These are phyloP conservation scores for Ambrosia trifida DNA, from an alignment of 129 eudicot genomes.

Conservation along the genomic window DNA sequence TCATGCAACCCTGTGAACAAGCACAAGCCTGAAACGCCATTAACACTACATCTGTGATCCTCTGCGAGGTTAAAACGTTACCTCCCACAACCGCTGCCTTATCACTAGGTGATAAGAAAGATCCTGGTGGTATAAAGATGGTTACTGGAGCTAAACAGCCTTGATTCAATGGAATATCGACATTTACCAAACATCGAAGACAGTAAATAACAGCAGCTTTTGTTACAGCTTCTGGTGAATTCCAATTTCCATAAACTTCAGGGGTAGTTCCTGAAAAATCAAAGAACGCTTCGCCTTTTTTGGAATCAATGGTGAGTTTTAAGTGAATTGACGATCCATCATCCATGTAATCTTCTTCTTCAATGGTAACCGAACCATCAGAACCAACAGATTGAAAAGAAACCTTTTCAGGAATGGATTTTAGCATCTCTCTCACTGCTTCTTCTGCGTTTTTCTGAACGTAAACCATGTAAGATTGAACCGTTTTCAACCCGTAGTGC, in stretches of 20 bases:
- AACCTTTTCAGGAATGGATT: constrained; percentile 67
- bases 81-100: constrained; percentile 99
- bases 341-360: constrained; percentile 98
- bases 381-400: constrained; percentile 40
- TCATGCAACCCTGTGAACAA: constrained; percentile 99
- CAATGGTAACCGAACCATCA: constrained; percentile 44
- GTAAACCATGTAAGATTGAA: constrained; percentile 89
- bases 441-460: constrained; percentile 92
- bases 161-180: constrained; percentile 92
- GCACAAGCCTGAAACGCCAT: constrained; percentile 97
- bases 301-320: constrained; percentile 70
- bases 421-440: constrained; percentile 96
- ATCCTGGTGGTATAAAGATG: constrained; percentile 70
- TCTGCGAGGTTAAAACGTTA: constrained; percentile 89
- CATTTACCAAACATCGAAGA: constrained; percentile 78
- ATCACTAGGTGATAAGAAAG: constrained; percentile 91
- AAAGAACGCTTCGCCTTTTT: constrained; percentile 78
- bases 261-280: constrained; percentile 92
- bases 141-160: constrained; percentile 94
- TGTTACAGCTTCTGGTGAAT: constrained; percentile 98
- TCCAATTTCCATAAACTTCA: constrained; percentile 98
- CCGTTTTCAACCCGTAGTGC: constrained; percentile 81
- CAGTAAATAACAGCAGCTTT: constrained; percentile 96
- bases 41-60: constrained; percentile 83
- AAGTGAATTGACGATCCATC: constrained; percentile 85